A percentile compares a stretch with the other conserved stretches of the same genome.
These are phyloP conservation scores for Chlorella sorokiniana DNA, from an alignment of 139 green algal species.

Conservation along the genomic window DNA sequence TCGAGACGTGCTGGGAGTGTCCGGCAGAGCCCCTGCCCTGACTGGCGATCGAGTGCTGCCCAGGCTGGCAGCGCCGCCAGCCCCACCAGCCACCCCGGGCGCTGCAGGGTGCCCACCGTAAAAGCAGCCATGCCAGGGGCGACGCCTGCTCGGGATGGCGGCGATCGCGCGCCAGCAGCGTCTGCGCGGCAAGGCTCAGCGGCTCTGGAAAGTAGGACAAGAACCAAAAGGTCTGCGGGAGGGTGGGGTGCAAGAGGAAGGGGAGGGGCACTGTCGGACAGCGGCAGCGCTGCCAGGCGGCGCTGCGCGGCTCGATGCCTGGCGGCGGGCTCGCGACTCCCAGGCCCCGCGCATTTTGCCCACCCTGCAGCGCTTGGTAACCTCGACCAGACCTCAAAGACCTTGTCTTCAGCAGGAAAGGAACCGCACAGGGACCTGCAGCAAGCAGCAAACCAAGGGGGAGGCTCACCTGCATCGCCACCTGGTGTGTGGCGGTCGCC, in stretches of 20 bases:
- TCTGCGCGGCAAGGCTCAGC: slow-evolving; percentile 67
- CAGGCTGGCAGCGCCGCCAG: too few relatives aligned
- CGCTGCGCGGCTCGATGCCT: too few relatives aligned
- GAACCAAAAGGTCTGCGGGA: slow-evolving; percentile 69
- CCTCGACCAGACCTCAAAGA: too few relatives aligned
- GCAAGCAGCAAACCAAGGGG: neutral
- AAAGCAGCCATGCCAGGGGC: slow-evolving; percentile 41
- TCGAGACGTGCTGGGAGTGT: neutral
- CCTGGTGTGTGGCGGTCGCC: slow-evolving; percentile 62
- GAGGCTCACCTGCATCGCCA: slow-evolving; percentile 57
- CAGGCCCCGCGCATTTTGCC: too few relatives aligned
- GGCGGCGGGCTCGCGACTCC: too few relatives aligned
- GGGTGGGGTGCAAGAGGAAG: neutral
- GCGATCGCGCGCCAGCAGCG: slow-evolving; percentile 61
- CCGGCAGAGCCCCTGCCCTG: too few relatives aligned
- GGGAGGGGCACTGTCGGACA: too few relatives aligned
- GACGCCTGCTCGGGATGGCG: neutral
- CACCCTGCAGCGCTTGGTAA: too few relatives aligned
- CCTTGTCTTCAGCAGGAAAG: neutral
- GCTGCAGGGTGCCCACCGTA: slow-evolving; percentile 29
- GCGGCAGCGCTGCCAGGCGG: too few relatives aligned
- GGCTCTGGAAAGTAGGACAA: slow-evolving; percentile 70
- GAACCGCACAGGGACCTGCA: neutral
- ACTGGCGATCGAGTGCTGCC: too few relatives aligned
- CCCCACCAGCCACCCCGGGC: too few relatives aligned